Percentiles rank a stretch among this genome's conserved stretches.
These are phyloP conservation scores for Penicillium crustosum DNA, from an alignment of 2,329 filamentous ascomycete genomes.

Conservation along the genomic window DNA sequence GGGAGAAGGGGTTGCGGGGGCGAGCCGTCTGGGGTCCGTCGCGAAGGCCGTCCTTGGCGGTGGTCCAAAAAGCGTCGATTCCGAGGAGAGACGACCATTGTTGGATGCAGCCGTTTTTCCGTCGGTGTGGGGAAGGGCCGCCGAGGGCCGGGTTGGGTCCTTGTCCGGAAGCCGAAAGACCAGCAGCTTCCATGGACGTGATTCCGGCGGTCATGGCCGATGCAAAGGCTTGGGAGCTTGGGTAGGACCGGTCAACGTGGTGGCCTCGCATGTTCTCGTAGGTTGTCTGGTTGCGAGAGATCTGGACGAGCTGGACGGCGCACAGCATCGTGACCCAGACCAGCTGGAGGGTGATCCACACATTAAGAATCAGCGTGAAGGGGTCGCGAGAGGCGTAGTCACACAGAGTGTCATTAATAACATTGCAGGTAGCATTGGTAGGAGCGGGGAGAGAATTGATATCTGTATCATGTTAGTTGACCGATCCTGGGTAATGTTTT, in stretches of 20 bases:
- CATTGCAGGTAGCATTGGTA: constrained; percentile 60
- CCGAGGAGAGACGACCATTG: constrained; percentile 84
- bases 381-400: constrained; percentile 74
- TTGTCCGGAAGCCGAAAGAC: constrained; percentile 66
- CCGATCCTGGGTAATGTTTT: neutral
- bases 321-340: constrained; percentile 98
- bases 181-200: constrained; percentile 64
- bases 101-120: constrained; percentile 63
- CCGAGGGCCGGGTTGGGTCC: constrained; percentile 59
- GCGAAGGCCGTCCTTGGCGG: constrained; percentile 70
- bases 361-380: constrained; percentile 74
- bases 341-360: constrained; percentile 82
- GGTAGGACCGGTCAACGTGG: constrained; percentile 57
- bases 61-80: constrained; percentile 90
- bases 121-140: constrained; percentile 51
- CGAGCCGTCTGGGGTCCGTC: constrained; percentile 49
- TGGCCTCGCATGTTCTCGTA: constrained; percentile 94
- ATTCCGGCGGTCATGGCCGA: constrained; percentile 69
- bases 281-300: constrained; percentile 89
- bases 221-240: constrained; percentile 60
- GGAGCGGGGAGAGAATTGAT: constrained; percentile 59
- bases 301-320: constrained; percentile 88
- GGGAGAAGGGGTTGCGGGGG: constrained; percentile 78
- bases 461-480: constrained; percentile 48
- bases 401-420: constrained; percentile 76